These are phyloP conservation scores for Sporothrix variecibatus DNA, from an alignment of 2,329 filamentous ascomycete genomes.

Conservation along the genomic window DNA sequence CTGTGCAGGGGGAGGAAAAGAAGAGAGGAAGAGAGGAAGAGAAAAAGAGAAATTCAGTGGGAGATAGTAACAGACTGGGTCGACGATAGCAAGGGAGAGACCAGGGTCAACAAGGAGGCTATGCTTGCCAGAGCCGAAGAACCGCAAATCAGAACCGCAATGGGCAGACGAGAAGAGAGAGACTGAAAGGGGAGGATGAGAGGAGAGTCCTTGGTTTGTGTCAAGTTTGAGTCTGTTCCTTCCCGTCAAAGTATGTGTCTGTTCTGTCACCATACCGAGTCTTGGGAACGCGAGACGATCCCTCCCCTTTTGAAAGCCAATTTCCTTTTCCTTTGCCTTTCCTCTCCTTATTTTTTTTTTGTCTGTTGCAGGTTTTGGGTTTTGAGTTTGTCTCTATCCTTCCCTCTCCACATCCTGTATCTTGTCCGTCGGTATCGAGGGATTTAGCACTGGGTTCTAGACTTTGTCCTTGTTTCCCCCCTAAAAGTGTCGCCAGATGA, in stretches of 20 bases:
- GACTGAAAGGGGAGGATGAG: neutral
- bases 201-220: neutral
- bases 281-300: neutral
- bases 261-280: neutral
- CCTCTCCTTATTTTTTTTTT: neutral
- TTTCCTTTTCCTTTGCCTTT: neutral
- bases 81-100: neutral
- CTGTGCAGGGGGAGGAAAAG: neutral
- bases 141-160: neutral
- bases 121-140: neutral
- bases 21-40: neutral
- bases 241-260: neutral
- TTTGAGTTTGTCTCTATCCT: neutral
- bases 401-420: neutral
- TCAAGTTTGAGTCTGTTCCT: constrained; percentile 2
- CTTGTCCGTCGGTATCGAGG: neutral
- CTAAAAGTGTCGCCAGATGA: neutral
- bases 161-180: neutral
- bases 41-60: neutral
- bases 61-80: neutral
- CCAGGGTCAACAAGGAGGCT: neutral
- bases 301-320: neutral
- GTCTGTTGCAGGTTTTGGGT: neutral
- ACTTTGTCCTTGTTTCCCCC: neutral
- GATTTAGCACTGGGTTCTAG: neutral